Base-by-base conservation (phyloP, 1,139 yeast species). In the Yamadazyma taylorii region DNA sequence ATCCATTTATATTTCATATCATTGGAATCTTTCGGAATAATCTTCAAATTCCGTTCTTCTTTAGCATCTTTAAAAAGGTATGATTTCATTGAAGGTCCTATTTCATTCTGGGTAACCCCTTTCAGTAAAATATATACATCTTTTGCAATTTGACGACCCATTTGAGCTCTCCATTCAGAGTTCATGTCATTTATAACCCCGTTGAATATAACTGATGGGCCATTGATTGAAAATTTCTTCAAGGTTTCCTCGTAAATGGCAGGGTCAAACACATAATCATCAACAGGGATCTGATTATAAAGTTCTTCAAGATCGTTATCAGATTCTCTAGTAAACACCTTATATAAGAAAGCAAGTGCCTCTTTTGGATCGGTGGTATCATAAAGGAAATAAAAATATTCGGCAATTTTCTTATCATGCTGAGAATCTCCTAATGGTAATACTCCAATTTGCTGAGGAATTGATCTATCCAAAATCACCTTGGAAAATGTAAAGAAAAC, bases 371-470 rank as follows among this genome's bases (percentile, higher is more conserved):
- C 50, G 1, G 72, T 53, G 2, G 53, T 56, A 10, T 60, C 62
- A 17, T 60, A 54, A 24, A 70, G 49, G 31, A 55, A 66, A 45
- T 65, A 69, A 40, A 69, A 65, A 30, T 45, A 51, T 32, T 60
- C 53, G 0, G 74, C 69, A 16, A 71, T 36, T 4, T 36, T 33
- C 5, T 47, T 46, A 37, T 68, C 74, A 24, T 61, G 59, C 23
- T 55, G 60, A 2, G 52, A 55, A 2, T 55, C 60, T 7, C 51
- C 61, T 3, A 85, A 45, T 0, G 97, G 95, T 17, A 92, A 62
- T 2, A 92, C 45, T 3, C 97, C 98, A 39, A 92, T 55, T 55
- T 90, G 86, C 47, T 89, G 84, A 0, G 96, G 89, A 13, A 85
- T 69, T 1, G 80, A 79, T 29, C 77, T 71, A 21, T 75, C 67